Conservation (phyloP, 306 rosid genomes). For the Dicorynia guianensis region DNA sequence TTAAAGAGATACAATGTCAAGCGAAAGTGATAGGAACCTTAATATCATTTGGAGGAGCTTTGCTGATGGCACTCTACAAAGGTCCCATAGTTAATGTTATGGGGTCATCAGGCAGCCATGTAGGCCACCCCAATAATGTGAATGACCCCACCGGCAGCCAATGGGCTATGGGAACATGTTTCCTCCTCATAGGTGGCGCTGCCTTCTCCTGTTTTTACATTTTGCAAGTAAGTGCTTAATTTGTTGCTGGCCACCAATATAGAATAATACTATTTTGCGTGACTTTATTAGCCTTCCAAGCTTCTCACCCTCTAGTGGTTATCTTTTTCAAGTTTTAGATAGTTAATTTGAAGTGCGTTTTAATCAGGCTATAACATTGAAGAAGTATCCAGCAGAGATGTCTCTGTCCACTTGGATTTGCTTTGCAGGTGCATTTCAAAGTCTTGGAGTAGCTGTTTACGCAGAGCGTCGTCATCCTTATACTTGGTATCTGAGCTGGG, state of each 20-base stretch:
- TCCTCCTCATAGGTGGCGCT: constrained; percentile 69
- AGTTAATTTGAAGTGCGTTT: too few species aligned
- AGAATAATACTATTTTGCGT: too few species aligned
- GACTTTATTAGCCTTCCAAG: too few species aligned
- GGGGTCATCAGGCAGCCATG: constrained; percentile 14
- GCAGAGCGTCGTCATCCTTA: constrained; percentile 56
- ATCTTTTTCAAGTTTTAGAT: too few species aligned
- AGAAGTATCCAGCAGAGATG: constrained; percentile 71
- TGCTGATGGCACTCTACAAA: constrained; percentile 80
- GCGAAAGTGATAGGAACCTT: constrained; percentile 79
- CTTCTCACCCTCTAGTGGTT: too few species aligned
- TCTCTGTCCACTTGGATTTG: constrained; percentile 79
- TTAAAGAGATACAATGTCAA: constrained; percentile 63
- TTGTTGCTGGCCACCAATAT: neutral
- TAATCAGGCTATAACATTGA: constrained; percentile 69
- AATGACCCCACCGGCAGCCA: constrained; percentile 40
- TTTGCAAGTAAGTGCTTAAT: constrained; percentile 39
- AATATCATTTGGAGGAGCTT: constrained; percentile 77
- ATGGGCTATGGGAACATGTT: constrained; percentile 64
- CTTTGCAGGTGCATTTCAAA: constrained; percentile 67
- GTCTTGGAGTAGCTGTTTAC: constrained; percentile 52
- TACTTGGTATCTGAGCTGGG: constrained; percentile 73
- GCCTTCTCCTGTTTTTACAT: constrained; percentile 75
- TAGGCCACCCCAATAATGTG: constrained; percentile 32
- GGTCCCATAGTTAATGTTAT: constrained; percentile 59